Evolutionary conservation across 2,329 filamentous ascomycete genomes (phyloP).

Genomic region (Blastomyces parvus): DNA sequence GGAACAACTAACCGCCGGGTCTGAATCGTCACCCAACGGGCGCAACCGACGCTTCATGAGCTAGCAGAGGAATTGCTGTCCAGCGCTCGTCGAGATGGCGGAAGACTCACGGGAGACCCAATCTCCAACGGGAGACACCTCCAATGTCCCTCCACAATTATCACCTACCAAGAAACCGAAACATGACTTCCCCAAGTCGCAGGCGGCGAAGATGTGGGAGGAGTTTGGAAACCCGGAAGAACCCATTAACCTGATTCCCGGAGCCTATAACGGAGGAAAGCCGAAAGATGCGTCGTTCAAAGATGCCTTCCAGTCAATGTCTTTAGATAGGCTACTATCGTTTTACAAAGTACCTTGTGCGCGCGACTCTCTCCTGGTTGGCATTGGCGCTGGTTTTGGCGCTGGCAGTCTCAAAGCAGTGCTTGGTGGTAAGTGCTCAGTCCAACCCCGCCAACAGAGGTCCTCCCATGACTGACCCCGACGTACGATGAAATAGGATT

Average conservation of each 20-base stretch:
- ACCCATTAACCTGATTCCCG: constrained; percentile 47
- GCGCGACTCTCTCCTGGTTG: constrained; percentile 69
- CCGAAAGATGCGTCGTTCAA: constrained; percentile 34
- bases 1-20: constrained; percentile 5
- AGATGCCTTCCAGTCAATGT: constrained; percentile 37
- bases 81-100: constrained; percentile 12
- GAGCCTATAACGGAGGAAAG: constrained; percentile 47
- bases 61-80: neutral
- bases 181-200: constrained; percentile 36
- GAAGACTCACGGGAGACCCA: constrained; percentile 15
- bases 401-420: constrained; percentile 66
- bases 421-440: constrained; percentile 52
- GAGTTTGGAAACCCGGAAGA: constrained; percentile 40
- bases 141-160: constrained; percentile 8
- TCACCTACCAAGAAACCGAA: constrained; percentile 27
- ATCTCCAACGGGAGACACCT: constrained; percentile 4
- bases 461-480: neutral
- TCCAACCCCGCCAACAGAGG: constrained; percentile 3
- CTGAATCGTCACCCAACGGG: neutral
- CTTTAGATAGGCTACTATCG: constrained; percentile 46
- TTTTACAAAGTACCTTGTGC: constrained; percentile 75
- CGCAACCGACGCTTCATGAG: neutral
- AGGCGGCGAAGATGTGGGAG: constrained; percentile 41
- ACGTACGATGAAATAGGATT: constrained; percentile 21
- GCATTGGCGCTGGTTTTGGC: constrained; percentile 69